A percentile compares a stretch with the other conserved stretches of the same genome.
These are phyloP conservation scores for Pichia ethanolica DNA, from an alignment of 805 yeast genomes.

Conservation along the genomic window DNA sequence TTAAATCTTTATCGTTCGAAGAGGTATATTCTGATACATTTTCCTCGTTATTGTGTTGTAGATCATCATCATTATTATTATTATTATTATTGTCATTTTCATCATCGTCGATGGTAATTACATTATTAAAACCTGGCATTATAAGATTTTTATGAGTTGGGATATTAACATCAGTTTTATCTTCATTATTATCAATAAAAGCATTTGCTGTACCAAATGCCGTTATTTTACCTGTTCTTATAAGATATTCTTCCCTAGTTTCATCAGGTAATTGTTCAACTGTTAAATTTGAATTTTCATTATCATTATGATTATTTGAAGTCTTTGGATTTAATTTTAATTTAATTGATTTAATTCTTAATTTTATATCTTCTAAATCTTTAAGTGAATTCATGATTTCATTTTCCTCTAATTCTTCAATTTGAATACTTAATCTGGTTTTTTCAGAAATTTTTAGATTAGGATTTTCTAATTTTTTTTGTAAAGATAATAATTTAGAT, in stretches of 20 bases:
- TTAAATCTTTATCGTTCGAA: no score
- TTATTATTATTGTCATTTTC: constrained; percentile 9
- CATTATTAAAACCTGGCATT: constrained; percentile 40
- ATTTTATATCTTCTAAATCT: constrained; percentile 58
- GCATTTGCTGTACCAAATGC: constrained; percentile 76
- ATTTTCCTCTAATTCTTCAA: constrained; percentile 38
- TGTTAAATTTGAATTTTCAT: not conserved
- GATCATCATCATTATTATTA: no score
- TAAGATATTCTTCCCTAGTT: constrained; percentile 66
- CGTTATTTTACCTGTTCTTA: constrained; percentile 87
- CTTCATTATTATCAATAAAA: constrained; percentile 41
- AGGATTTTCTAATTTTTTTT: constrained; percentile 42
- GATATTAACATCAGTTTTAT: constrained; percentile 18
- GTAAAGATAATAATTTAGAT: constrained; percentile 39
- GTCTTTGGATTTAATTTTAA: constrained; percentile 9
- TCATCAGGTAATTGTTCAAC: constrained; percentile 51
- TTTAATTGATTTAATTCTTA: constrained; percentile 29
- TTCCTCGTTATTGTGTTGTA: no score
- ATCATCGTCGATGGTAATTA: not conserved
- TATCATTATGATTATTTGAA: not conserved
- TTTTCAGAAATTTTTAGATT: constrained; percentile 60
- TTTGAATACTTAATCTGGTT: constrained; percentile 45
- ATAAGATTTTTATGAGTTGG: constrained; percentile 37
- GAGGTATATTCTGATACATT: no score
- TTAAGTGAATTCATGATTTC: constrained; percentile 46